A percentile compares a stretch with the other conserved stretches of the same genome.
Evolutionary conservation across 352 stramenopile genomes (phyloP).

Genomic region (Lagenidium sp.): DNA sequence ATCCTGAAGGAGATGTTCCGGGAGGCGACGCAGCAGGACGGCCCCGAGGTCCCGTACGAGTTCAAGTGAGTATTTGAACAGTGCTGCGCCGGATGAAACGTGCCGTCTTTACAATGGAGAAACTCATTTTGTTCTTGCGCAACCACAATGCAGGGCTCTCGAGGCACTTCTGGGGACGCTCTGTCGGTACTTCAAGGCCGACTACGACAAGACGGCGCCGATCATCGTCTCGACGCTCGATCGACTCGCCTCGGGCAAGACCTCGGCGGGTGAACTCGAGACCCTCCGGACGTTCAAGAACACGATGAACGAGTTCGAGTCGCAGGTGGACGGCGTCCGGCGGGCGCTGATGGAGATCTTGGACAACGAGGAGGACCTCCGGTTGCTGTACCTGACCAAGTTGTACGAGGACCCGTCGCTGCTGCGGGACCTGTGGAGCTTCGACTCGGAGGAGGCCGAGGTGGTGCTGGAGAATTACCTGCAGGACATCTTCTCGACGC

Average conservation of each 20-base stretch:
- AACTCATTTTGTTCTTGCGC: background rate
- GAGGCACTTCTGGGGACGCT: slow-evolving; percentile 34
- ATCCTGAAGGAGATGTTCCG: slow-evolving; percentile 42
- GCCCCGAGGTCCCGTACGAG: slow-evolving; percentile 38
- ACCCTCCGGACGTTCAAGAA: slow-evolving; percentile 65
- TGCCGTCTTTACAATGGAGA: background rate
- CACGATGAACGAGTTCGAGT: slow-evolving; percentile 65
- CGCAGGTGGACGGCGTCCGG: slow-evolving; percentile 48
- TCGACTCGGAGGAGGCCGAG: slow-evolving; percentile 68
- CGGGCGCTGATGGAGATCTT: slow-evolving; percentile 56
- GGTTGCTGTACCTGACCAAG: slow-evolving; percentile 59
- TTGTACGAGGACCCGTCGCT: slow-evolving; percentile 39
- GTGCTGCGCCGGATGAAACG: background rate
- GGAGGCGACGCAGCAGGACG: slow-evolving; percentile 26
- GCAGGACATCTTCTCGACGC: slow-evolving; percentile 72
- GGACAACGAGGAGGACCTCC: slow-evolving; percentile 66
- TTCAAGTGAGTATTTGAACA: slow-evolving; percentile 43
- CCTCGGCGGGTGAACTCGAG: slow-evolving; percentile 38
- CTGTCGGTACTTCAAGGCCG: slow-evolving; percentile 29
- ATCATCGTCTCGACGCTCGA: slow-evolving; percentile 31
- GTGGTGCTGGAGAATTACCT: slow-evolving; percentile 73
- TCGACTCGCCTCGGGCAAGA: slow-evolving; percentile 25
- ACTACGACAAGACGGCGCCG: slow-evolving; percentile 30
- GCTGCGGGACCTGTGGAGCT: slow-evolving; percentile 40
- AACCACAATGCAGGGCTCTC: slow-evolving; percentile 14